Conservation (phyloP, 2,329 filamentous ascomycete species). For the Claviceps sp. region DNA sequence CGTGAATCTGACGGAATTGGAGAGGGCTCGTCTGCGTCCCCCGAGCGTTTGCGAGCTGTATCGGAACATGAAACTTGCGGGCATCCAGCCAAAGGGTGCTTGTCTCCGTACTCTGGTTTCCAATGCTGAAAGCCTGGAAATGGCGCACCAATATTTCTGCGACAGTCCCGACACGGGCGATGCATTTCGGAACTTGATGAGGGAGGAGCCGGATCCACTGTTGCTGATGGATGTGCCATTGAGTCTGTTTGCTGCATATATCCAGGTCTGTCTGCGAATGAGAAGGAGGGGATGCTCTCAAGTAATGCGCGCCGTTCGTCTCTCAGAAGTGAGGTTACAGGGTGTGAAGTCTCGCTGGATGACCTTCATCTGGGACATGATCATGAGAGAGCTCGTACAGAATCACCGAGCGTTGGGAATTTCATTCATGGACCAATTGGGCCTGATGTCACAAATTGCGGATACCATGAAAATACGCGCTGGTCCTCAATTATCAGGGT, state of each 20-base stretch:
- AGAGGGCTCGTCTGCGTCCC: constrained; percentile 46
- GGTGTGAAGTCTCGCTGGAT: constrained; percentile 14
- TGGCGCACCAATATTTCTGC: constrained; percentile 35
- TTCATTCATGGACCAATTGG: constrained; percentile 17
- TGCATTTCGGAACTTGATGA: constrained; percentile 9
- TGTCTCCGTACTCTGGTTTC: constrained; percentile 43
- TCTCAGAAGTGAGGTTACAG: constrained; percentile 15
- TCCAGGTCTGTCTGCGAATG: constrained; percentile 20
- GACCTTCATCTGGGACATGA: constrained; percentile 19
- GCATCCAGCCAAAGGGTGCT: constrained; percentile 32
- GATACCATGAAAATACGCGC: constrained; percentile 15
- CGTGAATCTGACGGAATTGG: constrained; percentile 48
- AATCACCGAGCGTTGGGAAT: constrained; percentile 16
- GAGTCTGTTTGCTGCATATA: constrained; percentile 35
- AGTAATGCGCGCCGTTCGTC: constrained; percentile 18
- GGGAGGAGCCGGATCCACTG: constrained; percentile 12
- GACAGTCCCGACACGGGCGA: constrained; percentile 22
- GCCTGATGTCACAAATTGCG: constrained; percentile 14
- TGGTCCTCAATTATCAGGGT: constrained; percentile 10
- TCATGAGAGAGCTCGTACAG: constrained; percentile 21
- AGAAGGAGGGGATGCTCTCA: constrained; percentile 12
- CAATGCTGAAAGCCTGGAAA: constrained; percentile 32
- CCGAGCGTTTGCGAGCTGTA: constrained; percentile 48
- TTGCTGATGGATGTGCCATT: constrained; percentile 14
- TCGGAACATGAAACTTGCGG: constrained; percentile 37